Conservation (phyloP, 345 rosid species). For the Brassica incana region DNA sequence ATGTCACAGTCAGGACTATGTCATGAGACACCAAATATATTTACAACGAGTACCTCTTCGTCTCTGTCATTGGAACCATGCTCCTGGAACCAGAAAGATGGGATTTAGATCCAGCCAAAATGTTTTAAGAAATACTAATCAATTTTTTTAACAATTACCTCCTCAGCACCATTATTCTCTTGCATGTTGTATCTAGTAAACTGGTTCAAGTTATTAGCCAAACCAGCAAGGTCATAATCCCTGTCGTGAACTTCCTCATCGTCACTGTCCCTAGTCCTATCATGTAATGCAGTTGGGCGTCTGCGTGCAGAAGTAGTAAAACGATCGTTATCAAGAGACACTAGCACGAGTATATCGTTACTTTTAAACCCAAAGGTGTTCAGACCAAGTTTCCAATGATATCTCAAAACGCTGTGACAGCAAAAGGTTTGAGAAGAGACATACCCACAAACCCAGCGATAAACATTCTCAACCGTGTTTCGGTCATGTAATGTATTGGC, state of each 20-base stretch:
- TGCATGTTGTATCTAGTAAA: conserved; percentile 79
- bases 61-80: conserved; percentile 73
- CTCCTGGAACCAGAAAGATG: conserved; percentile 52
- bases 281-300: conserved; percentile 95
- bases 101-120: conserved; percentile 18
- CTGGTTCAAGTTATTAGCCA: conserved; percentile 85
- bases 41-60: conserved; percentile 64
- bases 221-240: conserved; percentile 90
- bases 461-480: conserved; percentile 83
- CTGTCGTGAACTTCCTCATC: conserved; percentile 91
- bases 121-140: neutral
- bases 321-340: conserved; percentile 1
- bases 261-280: conserved; percentile 92
- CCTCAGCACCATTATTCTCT: conserved; percentile 78
- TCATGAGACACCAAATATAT: neutral
- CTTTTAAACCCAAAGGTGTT: neutral
- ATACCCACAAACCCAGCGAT: conserved; percentile 96
- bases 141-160: conserved; percentile 47
- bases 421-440: conserved; percentile 20
- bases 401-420: conserved; percentile 7
- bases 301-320: conserved; percentile 45
- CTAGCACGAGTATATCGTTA: neutral
- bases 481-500: conserved; percentile 70
- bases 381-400: neutral
- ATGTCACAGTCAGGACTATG: conserved; percentile 8